Evolutionary conservation across 495 filamentous ascomycete genomes (phyloP).

Genomic region (Penicillium nucicola): DNA sequence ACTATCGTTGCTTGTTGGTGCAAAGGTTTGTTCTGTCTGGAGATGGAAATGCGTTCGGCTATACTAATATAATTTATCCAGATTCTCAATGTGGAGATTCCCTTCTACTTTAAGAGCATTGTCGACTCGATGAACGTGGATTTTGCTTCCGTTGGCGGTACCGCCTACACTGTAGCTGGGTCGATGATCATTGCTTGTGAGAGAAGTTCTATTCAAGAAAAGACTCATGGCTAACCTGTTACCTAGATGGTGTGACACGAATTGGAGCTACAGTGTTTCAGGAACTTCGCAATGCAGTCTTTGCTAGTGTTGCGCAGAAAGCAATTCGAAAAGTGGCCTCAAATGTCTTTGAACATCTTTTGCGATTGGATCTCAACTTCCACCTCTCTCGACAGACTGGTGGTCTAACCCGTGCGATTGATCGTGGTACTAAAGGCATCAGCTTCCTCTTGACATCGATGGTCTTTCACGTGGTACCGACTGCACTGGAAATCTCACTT

Average conservation of each 20-base stretch:
- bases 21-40: constrained; percentile 56
- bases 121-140: constrained; percentile 97
- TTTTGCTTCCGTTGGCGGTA: constrained; percentile 75
- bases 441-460: constrained; percentile 95
- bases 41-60: too few species aligned
- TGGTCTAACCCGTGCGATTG: constrained; percentile 89
- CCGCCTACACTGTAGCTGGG: constrained; percentile 83
- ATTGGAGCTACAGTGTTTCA: constrained; percentile 85
- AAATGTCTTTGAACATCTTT: constrained; percentile 87
- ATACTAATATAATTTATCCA: constrained; percentile 27
- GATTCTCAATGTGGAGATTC: constrained; percentile 94
- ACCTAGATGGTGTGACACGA: constrained; percentile 74
- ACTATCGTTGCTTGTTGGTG: constrained; percentile 77
- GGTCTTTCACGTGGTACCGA: constrained; percentile 97
- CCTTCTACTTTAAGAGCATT: constrained; percentile 98
- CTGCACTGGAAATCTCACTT: constrained; percentile 88
- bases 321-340: constrained; percentile 87
- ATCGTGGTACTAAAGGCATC: constrained; percentile 96
- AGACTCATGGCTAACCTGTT: constrained; percentile 4
- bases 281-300: constrained; percentile 91
- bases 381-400: constrained; percentile 93
- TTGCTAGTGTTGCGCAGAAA: constrained; percentile 95
- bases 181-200: constrained; percentile 85
- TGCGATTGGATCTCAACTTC: constrained; percentile 88
- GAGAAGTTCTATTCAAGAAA: constrained; percentile 9